Evolutionary conservation across 495 filamentous ascomycete genomes (phyloP), one percentile per base, ranked within the genome.

Genomic region (Penicillium desertorum): DNA sequence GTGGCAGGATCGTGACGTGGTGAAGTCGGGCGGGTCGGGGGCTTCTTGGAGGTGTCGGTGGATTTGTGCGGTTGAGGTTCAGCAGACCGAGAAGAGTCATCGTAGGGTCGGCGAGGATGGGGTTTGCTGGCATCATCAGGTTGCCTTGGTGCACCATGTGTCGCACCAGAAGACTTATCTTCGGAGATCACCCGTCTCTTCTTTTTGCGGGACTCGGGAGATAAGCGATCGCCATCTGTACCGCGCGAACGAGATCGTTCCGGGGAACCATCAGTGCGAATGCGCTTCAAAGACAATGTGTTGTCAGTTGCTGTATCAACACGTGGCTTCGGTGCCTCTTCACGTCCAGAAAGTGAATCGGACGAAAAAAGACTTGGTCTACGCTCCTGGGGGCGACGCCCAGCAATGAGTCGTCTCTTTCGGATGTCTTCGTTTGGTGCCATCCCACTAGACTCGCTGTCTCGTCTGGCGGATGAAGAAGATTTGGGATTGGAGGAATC

Each of bases 241-340:
- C 81, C 82, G 23, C 77, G 72, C 36, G 77, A 76, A 27, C 78
- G 79, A 49, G 77, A 81, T 56, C 83, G 76, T 45, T 88, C 85
- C 3, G 88, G 88, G 4, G 86, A 89, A 14, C 77, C 79, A 62
- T 88, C 90, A 51, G 77, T 75, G 39, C 88, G 82, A 60, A 83
- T 80, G 43, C 88, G 81, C 63, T 91, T 92, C 46, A 83, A 53
- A 10, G 68, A 67, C 16, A 66, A 55, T 5, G 59, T 48, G 16
- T 62, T 48, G 36, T 75, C 72, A 73, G 57, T 34, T 30, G 56
- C 51, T 22, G 58, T 55, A 45, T 71, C 69, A 55, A 59, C 73
- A 77, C 59, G 81, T 58, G 51, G 44, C 51, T 67, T 75, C 23
- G 61, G 45, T 22, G 52, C 59, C 54, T 78, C 77, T 45, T 75